phyloP scores from a whole-genome alignment of 2,329 filamentous ascomycete genomes.

The Fusarium redolens region DNA sequence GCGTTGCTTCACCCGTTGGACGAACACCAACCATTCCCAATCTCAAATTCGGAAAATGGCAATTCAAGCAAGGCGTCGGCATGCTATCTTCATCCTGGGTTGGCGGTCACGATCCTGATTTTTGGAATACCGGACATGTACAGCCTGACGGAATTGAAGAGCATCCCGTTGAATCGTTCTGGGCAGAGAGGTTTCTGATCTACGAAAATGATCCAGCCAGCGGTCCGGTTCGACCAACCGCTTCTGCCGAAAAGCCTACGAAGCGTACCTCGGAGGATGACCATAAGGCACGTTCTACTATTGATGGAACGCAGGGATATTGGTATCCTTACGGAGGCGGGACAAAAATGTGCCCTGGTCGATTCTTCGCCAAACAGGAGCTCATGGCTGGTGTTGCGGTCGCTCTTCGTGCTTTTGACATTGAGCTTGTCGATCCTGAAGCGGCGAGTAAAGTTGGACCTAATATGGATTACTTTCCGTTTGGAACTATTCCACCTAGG shows the following conservation, averaged over 20 bases:
- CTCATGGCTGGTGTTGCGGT: slow-evolving; percentile 47
- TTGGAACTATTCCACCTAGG: slow-evolving; percentile 39
- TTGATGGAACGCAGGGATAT: slow-evolving; percentile 44
- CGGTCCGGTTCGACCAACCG: slow-evolving; percentile 18
- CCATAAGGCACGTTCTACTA: background rate
- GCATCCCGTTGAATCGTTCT: slow-evolving; percentile 34
- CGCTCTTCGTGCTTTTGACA: slow-evolving; percentile 47
- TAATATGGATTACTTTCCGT: slow-evolving; percentile 41
- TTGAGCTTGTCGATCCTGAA: slow-evolving; percentile 41
- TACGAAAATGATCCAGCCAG: slow-evolving; percentile 33
- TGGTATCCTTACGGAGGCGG: slow-evolving; percentile 53
- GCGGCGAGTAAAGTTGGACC: slow-evolving; percentile 15
- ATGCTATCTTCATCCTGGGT: slow-evolving; percentile 33
- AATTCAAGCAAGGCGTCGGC: slow-evolving; percentile 18
- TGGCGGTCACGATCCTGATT: slow-evolving; percentile 15
- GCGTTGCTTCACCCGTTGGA: slow-evolving; percentile 33
- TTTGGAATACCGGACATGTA: slow-evolving; percentile 35
- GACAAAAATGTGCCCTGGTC: slow-evolving; percentile 49
- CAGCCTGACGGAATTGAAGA: slow-evolving; percentile 3
- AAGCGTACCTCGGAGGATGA: slow-evolving; percentile 12
- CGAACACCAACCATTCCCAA: slow-evolving; percentile 30
- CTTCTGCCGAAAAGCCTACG: accelerated
- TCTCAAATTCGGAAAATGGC: slow-evolving; percentile 40
- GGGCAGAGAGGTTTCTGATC: slow-evolving; percentile 41
- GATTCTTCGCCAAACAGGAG: slow-evolving; percentile 52